Conservation (phyloP, 805 yeast species). For the Metschnikowia hibisci region DNA sequence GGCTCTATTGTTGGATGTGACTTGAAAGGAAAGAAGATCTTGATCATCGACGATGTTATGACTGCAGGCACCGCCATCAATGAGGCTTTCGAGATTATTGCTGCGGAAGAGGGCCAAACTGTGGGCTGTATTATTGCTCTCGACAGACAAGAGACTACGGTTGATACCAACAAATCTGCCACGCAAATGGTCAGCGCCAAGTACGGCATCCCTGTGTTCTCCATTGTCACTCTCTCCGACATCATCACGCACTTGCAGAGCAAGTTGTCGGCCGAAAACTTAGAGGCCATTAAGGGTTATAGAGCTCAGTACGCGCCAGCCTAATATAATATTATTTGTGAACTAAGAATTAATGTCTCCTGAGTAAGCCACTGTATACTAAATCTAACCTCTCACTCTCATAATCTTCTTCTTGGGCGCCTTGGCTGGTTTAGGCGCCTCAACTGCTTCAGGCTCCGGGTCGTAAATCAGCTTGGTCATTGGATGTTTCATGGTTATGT, state of each 20-base stretch:
- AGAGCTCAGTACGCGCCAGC: conserved; percentile 46
- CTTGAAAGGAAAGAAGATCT: conserved; percentile 64
- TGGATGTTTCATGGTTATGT: conserved; percentile 78
- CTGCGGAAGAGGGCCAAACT: conserved; percentile 62
- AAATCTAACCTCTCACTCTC: conserved; percentile 51
- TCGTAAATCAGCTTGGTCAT: conserved; percentile 69
- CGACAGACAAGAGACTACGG: conserved; percentile 91
- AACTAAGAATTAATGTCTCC: no score
- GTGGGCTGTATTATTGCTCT: conserved; percentile 87
- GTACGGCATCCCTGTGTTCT: conserved; percentile 76
- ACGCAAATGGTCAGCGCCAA: conserved; percentile 72
- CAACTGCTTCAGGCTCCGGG: conserved; percentile 37
- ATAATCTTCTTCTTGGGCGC: conserved; percentile 54
- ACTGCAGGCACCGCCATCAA: conserved; percentile 98
- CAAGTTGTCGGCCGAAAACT: conserved; percentile 55
- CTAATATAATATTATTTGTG: neutral
- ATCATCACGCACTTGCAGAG: conserved; percentile 60
- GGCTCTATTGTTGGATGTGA: conserved; percentile 88
- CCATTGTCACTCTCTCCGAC: conserved; percentile 74
- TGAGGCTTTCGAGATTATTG: conserved; percentile 84
- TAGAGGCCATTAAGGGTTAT: conserved; percentile 56
- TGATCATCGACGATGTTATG: conserved; percentile 95
- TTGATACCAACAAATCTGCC: conserved; percentile 65
- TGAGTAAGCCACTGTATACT: no score
- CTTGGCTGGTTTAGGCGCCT: conserved; percentile 36